phyloP scores from a whole-genome alignment of 2,329 filamentous ascomycete genomes.

The Penicillium sp. region DNA sequence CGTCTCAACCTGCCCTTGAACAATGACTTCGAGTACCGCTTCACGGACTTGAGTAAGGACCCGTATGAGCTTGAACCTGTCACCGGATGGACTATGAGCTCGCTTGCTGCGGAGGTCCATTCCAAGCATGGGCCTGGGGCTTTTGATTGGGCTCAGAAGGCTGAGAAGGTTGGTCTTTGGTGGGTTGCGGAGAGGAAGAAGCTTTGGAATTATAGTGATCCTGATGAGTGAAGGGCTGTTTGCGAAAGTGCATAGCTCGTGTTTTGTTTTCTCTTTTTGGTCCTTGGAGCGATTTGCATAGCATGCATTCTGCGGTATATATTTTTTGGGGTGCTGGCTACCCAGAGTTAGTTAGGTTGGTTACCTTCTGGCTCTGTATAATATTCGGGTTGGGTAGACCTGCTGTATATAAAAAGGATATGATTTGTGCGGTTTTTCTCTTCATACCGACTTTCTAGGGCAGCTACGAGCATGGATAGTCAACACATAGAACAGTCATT shows the following conservation, averaged over 20 bases:
- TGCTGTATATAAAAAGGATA: background rate
- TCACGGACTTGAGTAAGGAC: conserved; percentile 34
- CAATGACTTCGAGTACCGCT: conserved; percentile 58
- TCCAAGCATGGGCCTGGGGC: conserved; percentile 31
- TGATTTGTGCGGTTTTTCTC: background rate
- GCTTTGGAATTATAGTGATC: conserved; percentile 22
- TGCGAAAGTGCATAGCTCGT: background rate
- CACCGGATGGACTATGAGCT: conserved; percentile 30
- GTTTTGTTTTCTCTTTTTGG: background rate
- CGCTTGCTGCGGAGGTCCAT: conserved; percentile 27
- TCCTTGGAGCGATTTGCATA: conserved; percentile 1
- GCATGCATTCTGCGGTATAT: background rate
- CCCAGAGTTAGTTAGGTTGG: background rate
- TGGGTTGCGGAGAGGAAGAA: conserved; percentile 38
- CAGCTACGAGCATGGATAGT: background rate
- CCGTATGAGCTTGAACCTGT: conserved; percentile 33
- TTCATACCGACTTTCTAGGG: background rate
- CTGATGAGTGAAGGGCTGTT: background rate
- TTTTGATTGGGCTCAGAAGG: conserved; percentile 36
- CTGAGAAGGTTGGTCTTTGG: conserved; percentile 38
- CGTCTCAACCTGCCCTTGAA: conserved; percentile 70
- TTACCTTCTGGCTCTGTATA: background rate
- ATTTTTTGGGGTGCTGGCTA: background rate
- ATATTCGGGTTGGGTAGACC: background rate
- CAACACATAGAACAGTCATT: background rate